These are phyloP conservation scores for Ceratocystiopsis minuta DNA, from an alignment of 2,329 filamentous ascomycete species.

Conservation along the genomic window DNA sequence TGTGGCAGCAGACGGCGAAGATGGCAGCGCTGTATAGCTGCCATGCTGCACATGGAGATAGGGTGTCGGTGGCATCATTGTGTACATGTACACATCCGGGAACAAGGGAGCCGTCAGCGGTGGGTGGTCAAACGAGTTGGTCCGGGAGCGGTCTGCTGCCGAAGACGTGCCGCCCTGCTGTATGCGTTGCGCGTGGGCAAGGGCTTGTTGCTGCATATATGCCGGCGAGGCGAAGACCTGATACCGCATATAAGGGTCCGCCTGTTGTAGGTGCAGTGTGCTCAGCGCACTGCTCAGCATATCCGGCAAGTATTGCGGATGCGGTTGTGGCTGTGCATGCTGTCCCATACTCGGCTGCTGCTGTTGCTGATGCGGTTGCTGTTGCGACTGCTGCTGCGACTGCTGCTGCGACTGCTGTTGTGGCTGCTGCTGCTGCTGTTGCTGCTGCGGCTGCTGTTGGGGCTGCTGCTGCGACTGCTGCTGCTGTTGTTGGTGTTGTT, in stretches of 20 bases:
- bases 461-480: slow-evolving; percentile 23
- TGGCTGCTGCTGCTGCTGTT: slow-evolving; percentile 29
- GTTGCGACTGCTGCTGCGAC: slow-evolving; percentile 15
- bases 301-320: slow-evolving; percentile 17
- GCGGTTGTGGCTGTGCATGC: slow-evolving; percentile 16
- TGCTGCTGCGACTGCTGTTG: slow-evolving; percentile 28
- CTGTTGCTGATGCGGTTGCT: slow-evolving; percentile 25
- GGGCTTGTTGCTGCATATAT: slow-evolving; percentile 22
- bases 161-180: slow-evolving; percentile 19
- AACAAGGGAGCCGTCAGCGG: slow-evolving; percentile 40
- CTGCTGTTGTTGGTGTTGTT: slow-evolving; percentile 18
- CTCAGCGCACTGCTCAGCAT: slow-evolving; percentile 12
- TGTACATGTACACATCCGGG: slow-evolving; percentile 37
- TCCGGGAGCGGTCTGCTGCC: slow-evolving; percentile 33
- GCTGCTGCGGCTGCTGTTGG: too few species aligned
- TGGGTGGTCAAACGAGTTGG: slow-evolving; percentile 44
- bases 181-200: slow-evolving; percentile 26
- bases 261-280: slow-evolving; percentile 24
- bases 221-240: slow-evolving; percentile 28
- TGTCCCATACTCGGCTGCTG: slow-evolving; percentile 24
- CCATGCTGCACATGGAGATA: slow-evolving; percentile 21
- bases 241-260: slow-evolving; percentile 18
- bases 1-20: slow-evolving; percentile 30
- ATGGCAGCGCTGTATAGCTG: slow-evolving; percentile 35
- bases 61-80: slow-evolving; percentile 20